phyloP scores from a whole-genome alignment of 345 rosid genomes.

The Cardamine chenopodiifolia region DNA sequence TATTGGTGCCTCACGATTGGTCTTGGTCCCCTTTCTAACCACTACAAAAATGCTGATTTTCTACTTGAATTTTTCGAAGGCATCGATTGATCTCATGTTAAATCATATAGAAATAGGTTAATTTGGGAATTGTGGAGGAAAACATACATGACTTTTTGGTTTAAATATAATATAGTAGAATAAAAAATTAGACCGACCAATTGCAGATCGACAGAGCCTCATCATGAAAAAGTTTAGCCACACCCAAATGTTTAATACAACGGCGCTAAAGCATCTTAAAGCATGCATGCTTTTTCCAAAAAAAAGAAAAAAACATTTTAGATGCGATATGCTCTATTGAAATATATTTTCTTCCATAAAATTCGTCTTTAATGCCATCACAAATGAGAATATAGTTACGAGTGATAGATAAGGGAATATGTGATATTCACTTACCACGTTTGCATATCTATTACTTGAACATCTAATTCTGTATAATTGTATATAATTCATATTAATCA shows the following conservation, averaged over 20 bases:
- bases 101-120: neutral
- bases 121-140: neutral
- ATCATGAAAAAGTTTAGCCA: constrained; percentile 26
- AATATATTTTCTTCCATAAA: constrained; percentile 12
- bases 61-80: neutral
- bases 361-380: neutral
- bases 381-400: neutral
- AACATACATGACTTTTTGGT: constrained; percentile 4
- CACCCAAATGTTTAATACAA: constrained; percentile 21
- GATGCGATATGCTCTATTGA: constrained; percentile 1
- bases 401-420: no score
- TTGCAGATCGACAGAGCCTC: constrained; percentile 36
- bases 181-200: constrained; percentile 24
- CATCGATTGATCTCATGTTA: neutral
- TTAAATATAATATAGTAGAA: neutral
- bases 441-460: no score
- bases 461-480: no score
- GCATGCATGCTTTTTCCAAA: constrained; percentile 35
- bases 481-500: no score
- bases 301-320: neutral
- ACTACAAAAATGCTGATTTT: neutral
- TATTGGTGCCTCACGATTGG: neutral
- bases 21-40: neutral
- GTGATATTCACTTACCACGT: no score
- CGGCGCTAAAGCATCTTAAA: constrained; percentile 47